These are phyloP conservation scores for Curvularia spicifera DNA, from an alignment of 2,329 filamentous ascomycete genomes.

Conservation along the genomic window DNA sequence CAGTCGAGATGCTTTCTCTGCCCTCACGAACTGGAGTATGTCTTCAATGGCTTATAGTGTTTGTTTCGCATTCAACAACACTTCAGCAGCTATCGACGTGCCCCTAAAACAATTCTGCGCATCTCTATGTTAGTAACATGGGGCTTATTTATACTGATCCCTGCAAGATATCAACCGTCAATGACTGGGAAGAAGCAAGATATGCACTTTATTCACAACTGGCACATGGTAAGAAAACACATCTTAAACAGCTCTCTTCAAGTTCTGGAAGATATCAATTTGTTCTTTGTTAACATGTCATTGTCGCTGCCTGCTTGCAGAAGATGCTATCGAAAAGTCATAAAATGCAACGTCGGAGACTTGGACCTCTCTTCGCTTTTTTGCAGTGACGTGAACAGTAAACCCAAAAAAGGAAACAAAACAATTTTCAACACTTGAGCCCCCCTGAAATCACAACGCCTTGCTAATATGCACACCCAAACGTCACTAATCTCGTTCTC, in stretches of 20 bases:
- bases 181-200: background rate
- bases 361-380: background rate
- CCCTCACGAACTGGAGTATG: background rate
- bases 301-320: background rate
- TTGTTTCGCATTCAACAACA: background rate
- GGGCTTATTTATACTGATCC: background rate
- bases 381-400: too few relatives aligned
- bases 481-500: background rate
- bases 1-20: background rate
- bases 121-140: background rate
- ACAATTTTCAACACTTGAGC: background rate
- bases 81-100: background rate
- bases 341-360: background rate
- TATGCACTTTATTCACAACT: background rate
- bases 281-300: background rate
- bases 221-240: background rate
- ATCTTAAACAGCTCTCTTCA: background rate
- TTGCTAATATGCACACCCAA: background rate
- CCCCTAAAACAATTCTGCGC: background rate
- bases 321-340: background rate
- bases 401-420: background rate
- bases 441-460: background rate
- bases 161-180: background rate
- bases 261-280: background rate
- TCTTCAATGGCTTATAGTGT: background rate